Conservation (phyloP, 2,329 filamentous ascomycete species). For the Penicillium psychrosexuale region DNA sequence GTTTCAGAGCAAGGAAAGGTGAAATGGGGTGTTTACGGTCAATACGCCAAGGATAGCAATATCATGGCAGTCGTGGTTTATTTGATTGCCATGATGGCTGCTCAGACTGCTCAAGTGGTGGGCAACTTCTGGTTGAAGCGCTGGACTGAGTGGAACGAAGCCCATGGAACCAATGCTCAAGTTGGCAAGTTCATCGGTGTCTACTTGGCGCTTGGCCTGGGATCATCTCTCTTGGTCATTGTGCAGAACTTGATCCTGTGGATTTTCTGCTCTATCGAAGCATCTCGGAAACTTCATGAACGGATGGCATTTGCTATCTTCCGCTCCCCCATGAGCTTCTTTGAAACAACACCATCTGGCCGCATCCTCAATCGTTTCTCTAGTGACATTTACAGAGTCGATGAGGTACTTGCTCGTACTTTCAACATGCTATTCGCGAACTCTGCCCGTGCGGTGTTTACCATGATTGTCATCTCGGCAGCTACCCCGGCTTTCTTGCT, state of each 20-base stretch:
- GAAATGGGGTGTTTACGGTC: constrained; percentile 90
- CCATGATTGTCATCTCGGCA: constrained; percentile 77
- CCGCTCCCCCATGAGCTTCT: constrained; percentile 97
- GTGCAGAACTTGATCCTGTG: constrained; percentile 91
- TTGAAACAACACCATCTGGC: constrained; percentile 95
- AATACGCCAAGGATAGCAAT: constrained; percentile 95
- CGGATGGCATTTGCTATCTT: constrained; percentile 97
- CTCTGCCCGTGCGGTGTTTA: constrained; percentile 72
- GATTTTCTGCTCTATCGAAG: constrained; percentile 99
- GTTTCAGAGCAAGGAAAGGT: constrained; percentile 92
- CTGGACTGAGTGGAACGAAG: constrained; percentile 80
- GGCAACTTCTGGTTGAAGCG: constrained; percentile 90
- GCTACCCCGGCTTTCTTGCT: constrained; percentile 76
- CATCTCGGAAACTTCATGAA: constrained; percentile 93
- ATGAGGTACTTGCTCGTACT: constrained; percentile 89
- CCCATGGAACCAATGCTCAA: constrained; percentile 64
- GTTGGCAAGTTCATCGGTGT: constrained; percentile 90
- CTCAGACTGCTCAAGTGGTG: constrained; percentile 78
- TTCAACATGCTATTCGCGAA: constrained; percentile 97
- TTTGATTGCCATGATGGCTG: constrained; percentile 68
- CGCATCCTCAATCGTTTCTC: constrained; percentile 96
- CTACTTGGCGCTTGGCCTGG: constrained; percentile 92
- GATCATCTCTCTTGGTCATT: constrained; percentile 78
- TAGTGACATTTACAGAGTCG: constrained; percentile 65
- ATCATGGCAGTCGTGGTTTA: constrained; percentile 79